These are phyloP conservation scores for Podospora pseudocomata DNA, from an alignment of 495 filamentous ascomycete genomes.

Conservation along the genomic window DNA sequence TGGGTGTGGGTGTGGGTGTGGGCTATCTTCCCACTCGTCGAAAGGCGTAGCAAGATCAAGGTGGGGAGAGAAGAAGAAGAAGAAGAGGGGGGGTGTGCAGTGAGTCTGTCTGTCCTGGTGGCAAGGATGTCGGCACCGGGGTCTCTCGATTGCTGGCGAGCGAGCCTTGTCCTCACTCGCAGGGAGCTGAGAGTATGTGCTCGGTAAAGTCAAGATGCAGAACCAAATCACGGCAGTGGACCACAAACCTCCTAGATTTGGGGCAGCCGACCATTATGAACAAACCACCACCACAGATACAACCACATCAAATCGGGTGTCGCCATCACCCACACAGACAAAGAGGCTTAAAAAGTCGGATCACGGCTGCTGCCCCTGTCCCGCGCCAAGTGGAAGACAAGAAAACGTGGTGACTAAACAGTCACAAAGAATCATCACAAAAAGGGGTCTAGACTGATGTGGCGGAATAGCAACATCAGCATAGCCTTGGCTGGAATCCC, in stretches of 20 bases:
- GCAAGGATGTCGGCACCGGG: background rate
- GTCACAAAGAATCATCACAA: background rate
- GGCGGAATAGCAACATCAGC: background rate
- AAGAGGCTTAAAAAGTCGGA: background rate
- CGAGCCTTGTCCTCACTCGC: background rate
- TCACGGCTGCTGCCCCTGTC: background rate
- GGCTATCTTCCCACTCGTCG: background rate
- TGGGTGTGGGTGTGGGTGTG: constrained; percentile 2
- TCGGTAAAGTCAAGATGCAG: background rate
- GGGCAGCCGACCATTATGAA: too few relatives aligned
- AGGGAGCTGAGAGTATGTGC: background rate
- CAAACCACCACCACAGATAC: too few relatives aligned
- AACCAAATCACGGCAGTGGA: background rate
- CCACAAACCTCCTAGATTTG: too few relatives aligned
- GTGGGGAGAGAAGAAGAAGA: background rate
- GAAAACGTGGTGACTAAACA: background rate
- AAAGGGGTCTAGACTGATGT: background rate
- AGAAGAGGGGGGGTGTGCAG: background rate
- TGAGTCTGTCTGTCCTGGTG: background rate
- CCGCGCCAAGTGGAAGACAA: background rate
- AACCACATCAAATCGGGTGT: too few relatives aligned
- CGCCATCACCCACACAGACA: background rate
- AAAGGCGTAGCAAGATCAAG: background rate
- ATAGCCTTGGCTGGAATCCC: background rate
- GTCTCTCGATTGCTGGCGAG: background rate